phyloP scores from a whole-genome alignment of 2,329 filamentous ascomycete species.

The Aspergillus latus region DNA sequence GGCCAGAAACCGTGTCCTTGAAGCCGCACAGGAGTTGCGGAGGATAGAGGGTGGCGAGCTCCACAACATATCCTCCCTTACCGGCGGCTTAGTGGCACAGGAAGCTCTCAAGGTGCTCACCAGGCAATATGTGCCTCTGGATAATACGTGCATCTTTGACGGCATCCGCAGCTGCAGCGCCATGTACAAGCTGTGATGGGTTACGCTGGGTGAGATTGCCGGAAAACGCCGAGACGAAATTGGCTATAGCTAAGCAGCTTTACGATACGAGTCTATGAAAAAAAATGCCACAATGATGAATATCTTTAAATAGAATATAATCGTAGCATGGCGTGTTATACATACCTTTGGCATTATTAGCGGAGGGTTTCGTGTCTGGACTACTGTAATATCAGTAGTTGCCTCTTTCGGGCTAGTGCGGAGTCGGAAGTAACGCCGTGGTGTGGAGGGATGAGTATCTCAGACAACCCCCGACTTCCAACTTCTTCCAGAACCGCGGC shows the following conservation, averaged over 20 bases:
- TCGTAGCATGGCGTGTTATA: neutral
- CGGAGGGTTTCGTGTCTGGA: conserved; percentile 12
- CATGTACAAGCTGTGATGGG: conserved; percentile 49
- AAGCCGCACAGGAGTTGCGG: conserved; percentile 65
- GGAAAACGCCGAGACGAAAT: neutral
- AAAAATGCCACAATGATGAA: too few species aligned
- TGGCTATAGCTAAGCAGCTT: neutral
- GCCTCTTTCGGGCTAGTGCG: conserved; percentile 13
- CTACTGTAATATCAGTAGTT: conserved; percentile 2
- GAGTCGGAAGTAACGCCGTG: conserved; percentile 6
- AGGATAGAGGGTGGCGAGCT: conserved; percentile 81
- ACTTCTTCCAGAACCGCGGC: neutral
- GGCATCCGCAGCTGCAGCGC: conserved; percentile 58
- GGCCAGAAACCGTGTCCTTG: conserved; percentile 51
- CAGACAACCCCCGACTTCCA: conserved; percentile 1
- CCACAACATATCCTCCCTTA: conserved; percentile 85
- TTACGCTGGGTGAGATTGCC: neutral
- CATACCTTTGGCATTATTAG: too few species aligned
- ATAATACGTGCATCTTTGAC: conserved; percentile 65
- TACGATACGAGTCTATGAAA: conserved; percentile 9
- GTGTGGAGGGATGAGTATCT: neutral
- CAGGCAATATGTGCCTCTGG: conserved; percentile 64
- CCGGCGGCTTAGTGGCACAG: conserved; percentile 92
- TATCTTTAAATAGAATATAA: too few species aligned
- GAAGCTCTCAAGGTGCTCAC: conserved; percentile 83